Evolutionary conservation across 202 grass and related monocot species (phyloP), one percentile per base, ranked within the genome.

Genomic region (Panicum hallii): DNA sequence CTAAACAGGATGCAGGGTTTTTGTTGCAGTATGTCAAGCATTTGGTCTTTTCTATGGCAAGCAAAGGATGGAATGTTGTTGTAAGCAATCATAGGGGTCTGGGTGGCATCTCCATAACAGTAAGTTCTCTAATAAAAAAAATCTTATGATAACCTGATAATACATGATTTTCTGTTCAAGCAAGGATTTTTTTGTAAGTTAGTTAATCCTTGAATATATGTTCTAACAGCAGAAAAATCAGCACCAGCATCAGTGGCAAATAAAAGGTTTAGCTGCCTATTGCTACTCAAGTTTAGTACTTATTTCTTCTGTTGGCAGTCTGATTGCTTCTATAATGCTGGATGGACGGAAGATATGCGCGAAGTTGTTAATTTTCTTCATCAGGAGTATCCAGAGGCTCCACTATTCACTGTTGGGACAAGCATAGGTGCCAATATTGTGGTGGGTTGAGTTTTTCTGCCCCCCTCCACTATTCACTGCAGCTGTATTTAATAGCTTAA

Each of bases 311-410:
- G 53, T 67, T 44, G 54, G 74, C 82, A 98, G 93, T 95, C 95
- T 20, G 95, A 95, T 90, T 95, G 90, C 85, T 95, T 98, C 76
- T 98, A 98, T 62, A 98, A 98, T 95, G 95, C 92, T 32, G 93
- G 95, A 87, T 98, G 95, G 95, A 98, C 93, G 1, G 91, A 93
- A 83, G 95, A 98, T 92, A 44, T 92, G 63, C 92, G 93, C 72
- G 95, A 93, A 87, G 70, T 93, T 87, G 76, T 93, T 88, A 98
- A 95, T 84, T 87, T 92, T 68, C 91, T 98, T 83, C 91, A 95
- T 69, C 89, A 87, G 68, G 85, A 90, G 75, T 92, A 93, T 82
- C 93, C 93, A 43, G 68, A 87, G 81, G 84, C 93, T 90, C 93
- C 93, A 54, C 74, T 98, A 67, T 98, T 95, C 87, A 63, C 91